Evolutionary conservation across 495 filamentous ascomycete species (phyloP).

Genomic region (Penicillium dipodomyicola): DNA sequence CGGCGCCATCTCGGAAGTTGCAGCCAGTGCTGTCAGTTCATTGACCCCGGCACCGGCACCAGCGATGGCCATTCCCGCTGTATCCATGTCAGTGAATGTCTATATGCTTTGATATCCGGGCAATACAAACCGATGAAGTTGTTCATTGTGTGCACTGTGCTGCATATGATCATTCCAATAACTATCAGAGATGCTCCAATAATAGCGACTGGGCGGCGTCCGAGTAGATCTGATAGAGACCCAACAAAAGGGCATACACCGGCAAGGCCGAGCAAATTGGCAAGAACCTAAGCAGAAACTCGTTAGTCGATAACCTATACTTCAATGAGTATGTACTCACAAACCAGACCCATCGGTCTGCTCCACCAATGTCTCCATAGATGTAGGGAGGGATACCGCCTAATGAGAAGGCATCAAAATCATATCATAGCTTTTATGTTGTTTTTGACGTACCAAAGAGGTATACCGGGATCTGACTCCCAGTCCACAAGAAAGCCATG

Average conservation of each 20-base stretch:
- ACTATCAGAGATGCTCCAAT: conserved; percentile 57
- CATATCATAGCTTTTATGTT: neutral
- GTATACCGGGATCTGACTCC: conserved; percentile 63
- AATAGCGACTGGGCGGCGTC: conserved; percentile 65
- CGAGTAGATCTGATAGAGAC: conserved; percentile 65
- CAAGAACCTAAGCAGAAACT: conserved; percentile 44
- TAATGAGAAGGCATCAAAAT: conserved; percentile 12
- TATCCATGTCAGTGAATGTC: conserved; percentile 10
- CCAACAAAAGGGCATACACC: conserved; percentile 72
- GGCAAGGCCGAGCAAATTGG: conserved; percentile 64
- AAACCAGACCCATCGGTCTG: conserved; percentile 72
- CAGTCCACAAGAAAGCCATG: conserved; percentile 67
- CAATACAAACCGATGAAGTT: conserved; percentile 59
- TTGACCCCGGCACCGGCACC: conserved; percentile 63
- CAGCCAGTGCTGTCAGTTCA: conserved; percentile 67
- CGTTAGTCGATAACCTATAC: neutral
- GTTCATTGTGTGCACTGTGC: conserved; percentile 64
- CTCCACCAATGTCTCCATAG: conserved; percentile 62
- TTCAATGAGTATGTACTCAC: conserved; percentile 27
- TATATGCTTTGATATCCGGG: neutral
- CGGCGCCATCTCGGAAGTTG: conserved; percentile 67
- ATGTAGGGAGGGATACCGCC: conserved; percentile 63
- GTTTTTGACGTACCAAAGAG: conserved; percentile 47
- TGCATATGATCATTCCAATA: conserved; percentile 64
- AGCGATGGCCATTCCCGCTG: conserved; percentile 60